phyloP scores from a whole-genome alignment of 176 grass and related monocot genomes.

The Canna indica region DNA sequence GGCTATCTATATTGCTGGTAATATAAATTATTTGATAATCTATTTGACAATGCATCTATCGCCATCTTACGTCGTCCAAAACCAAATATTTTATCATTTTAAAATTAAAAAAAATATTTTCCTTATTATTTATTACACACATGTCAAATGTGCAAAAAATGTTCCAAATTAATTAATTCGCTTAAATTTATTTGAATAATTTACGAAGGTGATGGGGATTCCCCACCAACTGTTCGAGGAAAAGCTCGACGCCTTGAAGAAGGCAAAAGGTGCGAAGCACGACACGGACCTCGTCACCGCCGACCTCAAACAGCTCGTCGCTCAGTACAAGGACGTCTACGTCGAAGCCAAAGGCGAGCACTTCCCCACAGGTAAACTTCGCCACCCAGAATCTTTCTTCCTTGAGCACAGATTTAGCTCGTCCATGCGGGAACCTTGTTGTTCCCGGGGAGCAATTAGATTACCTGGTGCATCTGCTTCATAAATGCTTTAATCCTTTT shows the following conservation, averaged over 20 bases:
- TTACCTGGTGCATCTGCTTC: background rate
- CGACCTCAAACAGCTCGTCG: slow-evolving; percentile 71
- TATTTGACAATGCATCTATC: too few relatives aligned
- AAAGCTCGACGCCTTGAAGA: slow-evolving; percentile 82
- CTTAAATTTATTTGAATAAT: background rate
- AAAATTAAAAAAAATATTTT: too few relatives aligned
- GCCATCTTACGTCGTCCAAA: too few relatives aligned
- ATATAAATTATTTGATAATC: too few relatives aligned
- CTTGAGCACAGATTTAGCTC: background rate
- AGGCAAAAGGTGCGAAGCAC: slow-evolving; percentile 31
- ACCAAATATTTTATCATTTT: too few relatives aligned
- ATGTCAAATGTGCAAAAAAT: too few relatives aligned
- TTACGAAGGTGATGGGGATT: slow-evolving; percentile 66
- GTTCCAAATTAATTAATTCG: too few relatives aligned
- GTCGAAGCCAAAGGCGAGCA: slow-evolving; percentile 63
- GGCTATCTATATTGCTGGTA: too few relatives aligned
- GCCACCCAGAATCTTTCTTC: background rate
- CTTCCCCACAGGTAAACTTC: slow-evolving; percentile 61
- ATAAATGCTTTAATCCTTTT: background rate
- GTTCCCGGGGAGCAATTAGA: background rate
- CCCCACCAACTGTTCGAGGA: slow-evolving; percentile 61
- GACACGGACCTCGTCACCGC: slow-evolving; percentile 72
- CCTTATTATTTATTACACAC: too few relatives aligned
- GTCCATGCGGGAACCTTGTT: background rate
- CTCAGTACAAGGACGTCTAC: slow-evolving; percentile 79